Evolutionary conservation across 2,329 filamentous ascomycete species (phyloP).

Genomic region (Elsinoe australis): DNA sequence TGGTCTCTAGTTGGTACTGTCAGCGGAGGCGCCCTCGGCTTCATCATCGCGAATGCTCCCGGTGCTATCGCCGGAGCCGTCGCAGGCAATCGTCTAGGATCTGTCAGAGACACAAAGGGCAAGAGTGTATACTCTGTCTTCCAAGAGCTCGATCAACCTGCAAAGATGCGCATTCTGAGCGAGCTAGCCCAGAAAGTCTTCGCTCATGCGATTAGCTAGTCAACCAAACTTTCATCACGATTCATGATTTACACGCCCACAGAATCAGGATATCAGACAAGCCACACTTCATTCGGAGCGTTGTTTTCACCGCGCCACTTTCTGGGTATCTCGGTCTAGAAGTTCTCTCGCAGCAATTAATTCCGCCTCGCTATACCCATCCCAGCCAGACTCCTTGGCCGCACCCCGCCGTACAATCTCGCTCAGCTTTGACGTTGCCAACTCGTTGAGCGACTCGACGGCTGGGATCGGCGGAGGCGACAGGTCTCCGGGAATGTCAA

Average conservation of each 20-base stretch:
- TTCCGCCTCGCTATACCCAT: slow-evolving; percentile 65
- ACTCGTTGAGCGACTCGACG: slow-evolving; percentile 60
- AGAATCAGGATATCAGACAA: slow-evolving; percentile 12
- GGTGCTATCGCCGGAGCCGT: slow-evolving; percentile 84
- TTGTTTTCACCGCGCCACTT: slow-evolving; percentile 29
- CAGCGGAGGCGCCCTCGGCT: slow-evolving; percentile 83
- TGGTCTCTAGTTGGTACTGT: slow-evolving; percentile 81
- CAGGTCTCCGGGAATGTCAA: slow-evolving; percentile 32
- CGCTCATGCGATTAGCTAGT: slow-evolving; percentile 60
- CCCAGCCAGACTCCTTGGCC: slow-evolving; percentile 57
- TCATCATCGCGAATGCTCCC: slow-evolving; percentile 89
- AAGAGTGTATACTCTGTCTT: slow-evolving; percentile 95
- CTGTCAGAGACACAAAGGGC: slow-evolving; percentile 78
- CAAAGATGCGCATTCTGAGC: slow-evolving; percentile 71
- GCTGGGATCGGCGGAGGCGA: slow-evolving; percentile 50
- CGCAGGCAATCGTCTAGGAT: slow-evolving; percentile 84
- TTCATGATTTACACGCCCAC: slow-evolving; percentile 2
- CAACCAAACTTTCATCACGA: background rate
- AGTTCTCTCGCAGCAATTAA: slow-evolving; percentile 63
- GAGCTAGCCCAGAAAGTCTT: slow-evolving; percentile 83
- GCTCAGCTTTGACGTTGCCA: slow-evolving; percentile 64
- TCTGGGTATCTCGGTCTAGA: slow-evolving; percentile 46
- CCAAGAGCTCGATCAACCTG: slow-evolving; percentile 74
- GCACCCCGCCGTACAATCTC: slow-evolving; percentile 64
- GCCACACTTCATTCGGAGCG: background rate